Conservation (phyloP, 495 filamentous ascomycete species). For the Lasiosphaeria ovina region DNA sequence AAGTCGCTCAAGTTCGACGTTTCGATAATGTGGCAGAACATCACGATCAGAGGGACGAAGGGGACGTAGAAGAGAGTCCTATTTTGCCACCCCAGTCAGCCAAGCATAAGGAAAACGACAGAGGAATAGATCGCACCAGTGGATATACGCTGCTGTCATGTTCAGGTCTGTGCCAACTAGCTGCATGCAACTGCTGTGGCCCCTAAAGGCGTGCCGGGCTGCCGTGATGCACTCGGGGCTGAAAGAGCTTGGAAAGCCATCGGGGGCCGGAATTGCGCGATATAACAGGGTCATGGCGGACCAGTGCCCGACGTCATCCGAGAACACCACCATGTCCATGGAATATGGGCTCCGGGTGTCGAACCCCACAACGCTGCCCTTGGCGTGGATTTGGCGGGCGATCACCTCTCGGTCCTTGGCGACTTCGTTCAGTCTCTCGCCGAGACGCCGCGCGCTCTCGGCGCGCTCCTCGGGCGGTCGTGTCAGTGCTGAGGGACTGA, state of each 20-base stretch:
- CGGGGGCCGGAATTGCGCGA: slow-evolving; percentile 51
- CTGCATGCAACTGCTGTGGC: slow-evolving; percentile 52
- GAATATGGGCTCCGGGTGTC: slow-evolving; percentile 24
- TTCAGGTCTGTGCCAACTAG: slow-evolving; percentile 46
- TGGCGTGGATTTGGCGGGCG: neutral
- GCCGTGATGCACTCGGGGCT: slow-evolving; percentile 58
- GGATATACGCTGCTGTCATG: slow-evolving; percentile 57
- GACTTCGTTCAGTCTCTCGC: slow-evolving; percentile 22
- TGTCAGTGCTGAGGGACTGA: slow-evolving; percentile 57
- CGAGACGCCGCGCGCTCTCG: slow-evolving; percentile 34
- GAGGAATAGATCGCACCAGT: slow-evolving; percentile 48
- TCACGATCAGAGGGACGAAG: slow-evolving; percentile 66
- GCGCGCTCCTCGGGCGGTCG: slow-evolving; percentile 46
- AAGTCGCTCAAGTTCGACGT: slow-evolving; percentile 49
- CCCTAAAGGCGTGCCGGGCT: slow-evolving; percentile 53
- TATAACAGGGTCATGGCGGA: slow-evolving; percentile 59
- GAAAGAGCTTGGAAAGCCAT: slow-evolving; percentile 30
- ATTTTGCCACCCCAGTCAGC: slow-evolving; percentile 5
- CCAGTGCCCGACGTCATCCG: slow-evolving; percentile 56
- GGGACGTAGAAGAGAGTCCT: slow-evolving; percentile 66
- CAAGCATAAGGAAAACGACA: neutral
- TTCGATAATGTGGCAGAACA: slow-evolving; percentile 68
- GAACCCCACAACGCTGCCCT: slow-evolving; percentile 1
- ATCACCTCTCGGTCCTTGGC: slow-evolving; percentile 10
- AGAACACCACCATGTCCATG: slow-evolving; percentile 48